A percentile compares a stretch with the other conserved stretches of the same genome.
Conservation (phyloP, 495 filamentous ascomycete species). For the Lophiotrema nucula region DNA sequence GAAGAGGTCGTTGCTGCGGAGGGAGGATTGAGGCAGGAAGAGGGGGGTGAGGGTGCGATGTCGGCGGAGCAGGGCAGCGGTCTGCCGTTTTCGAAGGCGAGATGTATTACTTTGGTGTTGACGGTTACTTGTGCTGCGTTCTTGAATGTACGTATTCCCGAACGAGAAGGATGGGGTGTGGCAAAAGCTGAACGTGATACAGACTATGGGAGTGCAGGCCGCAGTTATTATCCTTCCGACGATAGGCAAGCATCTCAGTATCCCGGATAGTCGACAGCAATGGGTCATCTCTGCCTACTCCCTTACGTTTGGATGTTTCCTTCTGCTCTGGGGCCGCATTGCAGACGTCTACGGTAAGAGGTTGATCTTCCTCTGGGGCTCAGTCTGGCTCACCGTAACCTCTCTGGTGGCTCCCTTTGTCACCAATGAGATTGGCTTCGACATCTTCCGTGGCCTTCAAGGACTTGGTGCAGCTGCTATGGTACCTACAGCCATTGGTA, state of each 20-base stretch:
- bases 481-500: constrained; percentile 57
- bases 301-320: constrained; percentile 40
- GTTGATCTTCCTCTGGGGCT: constrained; percentile 41
- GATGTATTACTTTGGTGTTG: constrained; percentile 30
- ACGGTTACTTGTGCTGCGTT: constrained; percentile 33
- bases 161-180: neutral
- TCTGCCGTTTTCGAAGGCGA: constrained; percentile 28
- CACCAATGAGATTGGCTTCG: constrained; percentile 42
- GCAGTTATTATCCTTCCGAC: constrained; percentile 62
- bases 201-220: constrained; percentile 60
- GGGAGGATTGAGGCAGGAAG: neutral
- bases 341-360: constrained; percentile 43
- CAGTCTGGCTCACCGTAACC: constrained; percentile 36
- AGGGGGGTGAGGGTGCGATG: constrained; percentile 10
- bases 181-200: neutral
- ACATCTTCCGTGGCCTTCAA: constrained; percentile 42
- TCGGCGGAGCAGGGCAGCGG: no score
- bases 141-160: constrained; percentile 23
- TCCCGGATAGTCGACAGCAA: constrained; percentile 58
- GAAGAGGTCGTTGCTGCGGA: constrained; percentile 5
- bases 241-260: constrained; percentile 53
- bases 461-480: constrained; percentile 42
- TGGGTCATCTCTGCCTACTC: constrained; percentile 63
- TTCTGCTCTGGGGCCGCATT: constrained; percentile 39
- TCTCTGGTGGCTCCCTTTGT: constrained; percentile 39